These are phyloP conservation scores for Aspergillus haitiensis DNA, from an alignment of 495 filamentous ascomycete species.

Conservation along the genomic window DNA sequence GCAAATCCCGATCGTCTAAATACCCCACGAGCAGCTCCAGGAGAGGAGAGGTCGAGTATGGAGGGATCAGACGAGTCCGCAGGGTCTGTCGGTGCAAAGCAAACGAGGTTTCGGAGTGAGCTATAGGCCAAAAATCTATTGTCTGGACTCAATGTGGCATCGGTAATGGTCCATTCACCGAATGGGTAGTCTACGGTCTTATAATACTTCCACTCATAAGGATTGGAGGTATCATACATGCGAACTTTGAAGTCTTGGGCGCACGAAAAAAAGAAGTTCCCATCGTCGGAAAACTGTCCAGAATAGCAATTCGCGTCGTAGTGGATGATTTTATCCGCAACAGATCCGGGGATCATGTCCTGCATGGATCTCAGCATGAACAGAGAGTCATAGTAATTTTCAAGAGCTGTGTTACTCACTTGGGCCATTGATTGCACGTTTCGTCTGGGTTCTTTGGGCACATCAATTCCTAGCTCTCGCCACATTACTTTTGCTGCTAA, in stretches of 20 bases:
- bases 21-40: constrained; percentile 39
- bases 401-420: constrained; percentile 38
- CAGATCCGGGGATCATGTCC: constrained; percentile 67
- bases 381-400: constrained; percentile 3
- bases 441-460: constrained; percentile 50
- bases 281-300: constrained; percentile 94
- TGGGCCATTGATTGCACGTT: constrained; percentile 65
- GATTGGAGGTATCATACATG: constrained; percentile 97
- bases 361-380: constrained; percentile 24
- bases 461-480: constrained; percentile 71
- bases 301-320: constrained; percentile 85
- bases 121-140: constrained; percentile 88
- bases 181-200: constrained; percentile 85
- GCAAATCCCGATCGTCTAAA: constrained; percentile 51
- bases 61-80: constrained; percentile 74
- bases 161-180: constrained; percentile 94
- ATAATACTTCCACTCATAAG: constrained; percentile 93
- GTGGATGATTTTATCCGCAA: constrained; percentile 84
- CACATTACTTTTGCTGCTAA: constrained; percentile 70
- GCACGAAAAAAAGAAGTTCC: constrained; percentile 96
- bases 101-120: constrained; percentile 79
- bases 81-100: constrained; percentile 83
- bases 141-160: constrained; percentile 88
- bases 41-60: constrained; percentile 65
- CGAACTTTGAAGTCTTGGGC: constrained; percentile 90